These are phyloP conservation scores for Gyromitra esculenta DNA, from an alignment of 2,329 filamentous ascomycete species.

Conservation along the genomic window DNA sequence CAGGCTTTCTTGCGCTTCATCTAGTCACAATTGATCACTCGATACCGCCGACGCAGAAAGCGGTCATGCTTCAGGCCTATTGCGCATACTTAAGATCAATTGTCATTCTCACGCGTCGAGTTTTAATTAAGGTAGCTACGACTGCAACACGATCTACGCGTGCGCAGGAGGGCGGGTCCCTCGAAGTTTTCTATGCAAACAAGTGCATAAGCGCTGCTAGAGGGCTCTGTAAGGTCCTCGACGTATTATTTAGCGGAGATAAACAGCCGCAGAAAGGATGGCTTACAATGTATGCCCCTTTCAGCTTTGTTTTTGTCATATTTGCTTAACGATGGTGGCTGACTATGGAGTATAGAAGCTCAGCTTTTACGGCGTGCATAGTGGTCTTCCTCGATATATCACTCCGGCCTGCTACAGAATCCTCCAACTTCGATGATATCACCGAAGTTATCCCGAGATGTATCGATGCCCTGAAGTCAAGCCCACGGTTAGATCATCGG, in stretches of 20 bases:
- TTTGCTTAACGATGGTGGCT: neutral
- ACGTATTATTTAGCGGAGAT: conserved; percentile 43
- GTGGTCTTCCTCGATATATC: conserved; percentile 50
- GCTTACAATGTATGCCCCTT: conserved; percentile 45
- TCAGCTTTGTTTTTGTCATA: neutral
- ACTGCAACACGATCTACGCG: conserved; percentile 44
- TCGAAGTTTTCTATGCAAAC: conserved; percentile 47
- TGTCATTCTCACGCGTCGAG: conserved; percentile 42
- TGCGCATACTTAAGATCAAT: conserved; percentile 48
- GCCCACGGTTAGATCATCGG: conserved; percentile 25
- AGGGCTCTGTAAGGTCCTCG: conserved; percentile 40
- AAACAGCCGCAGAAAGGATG: conserved; percentile 38
- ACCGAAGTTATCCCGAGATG: conserved; percentile 46
- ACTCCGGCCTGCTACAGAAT: conserved; percentile 37
- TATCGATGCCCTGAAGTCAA: conserved; percentile 40
- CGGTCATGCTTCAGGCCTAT: conserved; percentile 43
- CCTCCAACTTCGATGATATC: conserved; percentile 30
- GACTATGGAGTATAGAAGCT: conserved; percentile 41
- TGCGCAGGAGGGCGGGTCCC: conserved; percentile 36
- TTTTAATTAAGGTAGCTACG: conserved; percentile 47
- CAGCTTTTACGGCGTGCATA: conserved; percentile 45
- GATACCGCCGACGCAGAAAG: conserved; percentile 31
- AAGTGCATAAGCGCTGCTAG: conserved; percentile 49
- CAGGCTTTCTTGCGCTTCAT: conserved; percentile 32
- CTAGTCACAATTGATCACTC: conserved; percentile 48